phyloP scores from a whole-genome alignment of 257 asterid genomes.

The Nyctanthes arbortristis region DNA sequence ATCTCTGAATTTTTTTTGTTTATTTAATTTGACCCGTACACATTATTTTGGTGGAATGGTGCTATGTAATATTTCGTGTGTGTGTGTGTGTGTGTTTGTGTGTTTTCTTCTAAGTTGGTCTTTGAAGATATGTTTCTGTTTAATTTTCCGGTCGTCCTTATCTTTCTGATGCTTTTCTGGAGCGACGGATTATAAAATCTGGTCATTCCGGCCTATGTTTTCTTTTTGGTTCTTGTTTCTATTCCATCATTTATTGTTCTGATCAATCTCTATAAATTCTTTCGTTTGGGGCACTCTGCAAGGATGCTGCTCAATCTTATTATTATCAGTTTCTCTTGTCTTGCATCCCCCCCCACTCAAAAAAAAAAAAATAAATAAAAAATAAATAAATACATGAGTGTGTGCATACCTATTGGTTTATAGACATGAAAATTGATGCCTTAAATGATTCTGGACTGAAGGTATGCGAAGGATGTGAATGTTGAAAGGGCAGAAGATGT shows the following conservation, averaged over 20 bases:
- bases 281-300: neutral
- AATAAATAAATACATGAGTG: neutral
- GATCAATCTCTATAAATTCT: neutral
- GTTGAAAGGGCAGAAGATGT: constrained; percentile 97
- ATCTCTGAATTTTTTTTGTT: neutral
- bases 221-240: neutral
- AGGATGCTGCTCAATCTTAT: neutral
- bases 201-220: neutral
- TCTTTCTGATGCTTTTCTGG: neutral
- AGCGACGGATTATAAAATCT: neutral
- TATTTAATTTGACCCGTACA: too few species aligned
- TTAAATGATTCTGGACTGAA: constrained; percentile 34
- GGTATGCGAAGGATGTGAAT: constrained; percentile 97
- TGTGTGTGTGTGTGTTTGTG: too few species aligned
- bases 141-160: neutral
- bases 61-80: neutral
- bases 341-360: neutral
- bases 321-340: neutral
- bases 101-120: neutral
- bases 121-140: neutral
- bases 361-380: too few species aligned
- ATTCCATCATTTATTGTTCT: too few species aligned
- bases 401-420: neutral
- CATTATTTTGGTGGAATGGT: neutral
- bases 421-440: constrained; percentile 22